Evolutionary conservation across 163 green algal genomes (phyloP), one percentile per base, ranked within the genome.

Genomic region (Chlamydomonas reinhardtii): DNA sequence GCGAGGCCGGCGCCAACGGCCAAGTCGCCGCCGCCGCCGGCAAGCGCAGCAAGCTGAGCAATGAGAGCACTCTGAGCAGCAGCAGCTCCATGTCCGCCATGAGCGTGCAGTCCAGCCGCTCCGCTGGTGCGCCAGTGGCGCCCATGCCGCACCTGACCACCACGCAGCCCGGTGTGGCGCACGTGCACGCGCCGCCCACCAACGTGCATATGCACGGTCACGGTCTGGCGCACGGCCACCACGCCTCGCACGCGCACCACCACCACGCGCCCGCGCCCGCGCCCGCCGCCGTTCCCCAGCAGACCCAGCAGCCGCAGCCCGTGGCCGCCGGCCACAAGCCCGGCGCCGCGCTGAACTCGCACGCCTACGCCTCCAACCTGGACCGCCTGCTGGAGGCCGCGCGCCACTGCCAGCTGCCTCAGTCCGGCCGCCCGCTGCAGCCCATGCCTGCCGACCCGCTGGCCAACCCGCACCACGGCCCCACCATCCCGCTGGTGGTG

Each of bases 401-500:
- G 22, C 78, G 78, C 78, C 76, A 81, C 85, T 90, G 85, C 79
- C 69, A 75, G 72, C 85, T 90, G 85, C 85, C 85, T 9, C 82
- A 87, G 61, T 82, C 72, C 2, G 82, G 82, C 31, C 71, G 82
- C 19, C 82, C 82, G 61, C 61, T 87, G 61, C 82, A 87, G 82
- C 82, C 82, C 35, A 87, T 87, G 82, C 82, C 82, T 29, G 59
- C 82, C 25, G 82, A 87, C 72, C 82, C 82, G 29, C 61, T 87
- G 20, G 82, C 82, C 61, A 87, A 87, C 72, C 82, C 82, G n/a
- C 82, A 87, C 82, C 82, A 82, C 59, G 82, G 82, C 43, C 82
- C 82, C 72, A 92, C 84, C 64, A 93, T 89, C 25, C 84, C 91
- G 77, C 86, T 93, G 39, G 88, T 88, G 9, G 34, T 93, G 20